phyloP scores from a whole-genome alignment of 192 early-diverging fungal species.

The Backusella morwellensis region DNA sequence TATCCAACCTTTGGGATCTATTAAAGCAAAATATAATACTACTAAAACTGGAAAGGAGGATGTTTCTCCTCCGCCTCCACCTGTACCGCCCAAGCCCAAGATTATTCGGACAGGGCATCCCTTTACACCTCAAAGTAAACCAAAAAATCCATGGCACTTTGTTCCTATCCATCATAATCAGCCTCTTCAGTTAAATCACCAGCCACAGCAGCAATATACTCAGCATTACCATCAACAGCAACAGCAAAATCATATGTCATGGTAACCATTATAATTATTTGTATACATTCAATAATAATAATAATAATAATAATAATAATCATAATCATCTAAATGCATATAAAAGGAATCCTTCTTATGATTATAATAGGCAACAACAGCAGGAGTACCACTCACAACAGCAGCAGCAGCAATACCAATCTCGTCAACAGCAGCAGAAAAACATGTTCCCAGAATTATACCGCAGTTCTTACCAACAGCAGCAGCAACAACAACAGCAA shows the following conservation, averaged over 20 bases:
- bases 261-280: neutral
- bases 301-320: neutral
- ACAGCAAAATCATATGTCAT: neutral
- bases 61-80: conserved; percentile 12
- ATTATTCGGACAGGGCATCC: neutral
- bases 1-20: neutral
- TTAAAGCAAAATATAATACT: neutral
- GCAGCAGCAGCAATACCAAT: neutral
- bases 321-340: neutral
- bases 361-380: conserved; percentile 1
- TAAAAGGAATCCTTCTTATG: neutral
- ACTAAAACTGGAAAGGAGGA: neutral
- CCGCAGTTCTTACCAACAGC: neutral
- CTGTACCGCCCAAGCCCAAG: conserved; percentile 24
- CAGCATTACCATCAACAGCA: neutral
- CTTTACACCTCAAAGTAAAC: neutral
- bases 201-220: neutral
- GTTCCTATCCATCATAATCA: conserved; percentile 3
- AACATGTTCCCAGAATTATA: neutral
- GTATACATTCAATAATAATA: neutral
- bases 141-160: conserved; percentile 4
- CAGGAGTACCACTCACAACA: neutral
- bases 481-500: neutral
- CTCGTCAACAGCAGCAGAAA: neutral
- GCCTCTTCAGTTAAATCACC: neutral